Percentiles rank a stretch among this genome's conserved stretches.
Evolutionary conservation across 192 early-diverging fungal genomes (phyloP).

Genomic region (Umbelopsis ramanniana): DNA sequence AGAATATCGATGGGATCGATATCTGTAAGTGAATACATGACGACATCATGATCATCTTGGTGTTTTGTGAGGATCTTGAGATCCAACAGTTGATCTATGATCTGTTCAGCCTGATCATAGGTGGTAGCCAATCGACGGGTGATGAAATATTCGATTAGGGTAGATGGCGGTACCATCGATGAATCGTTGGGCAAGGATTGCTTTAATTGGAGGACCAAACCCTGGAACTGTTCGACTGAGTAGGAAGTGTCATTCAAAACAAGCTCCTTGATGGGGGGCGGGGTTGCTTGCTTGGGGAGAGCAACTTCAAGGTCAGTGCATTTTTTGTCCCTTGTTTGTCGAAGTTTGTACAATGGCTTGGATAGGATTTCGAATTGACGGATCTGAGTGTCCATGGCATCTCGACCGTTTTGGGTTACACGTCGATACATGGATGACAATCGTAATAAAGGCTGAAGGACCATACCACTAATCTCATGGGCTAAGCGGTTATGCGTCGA

Average conservation of each 20-base stretch:
- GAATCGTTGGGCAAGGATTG: not conserved
- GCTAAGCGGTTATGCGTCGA: slow-evolving; percentile 49
- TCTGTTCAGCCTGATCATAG: not conserved
- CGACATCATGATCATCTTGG: not conserved
- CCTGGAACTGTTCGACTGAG: not conserved
- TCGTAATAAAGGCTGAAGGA: slow-evolving; percentile 25
- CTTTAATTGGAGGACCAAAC: not conserved
- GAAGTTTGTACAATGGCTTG: slow-evolving; percentile 1
- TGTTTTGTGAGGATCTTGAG: not conserved
- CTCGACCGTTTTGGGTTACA: slow-evolving; percentile 12
- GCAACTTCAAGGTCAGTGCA: not conserved
- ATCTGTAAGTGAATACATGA: not conserved
- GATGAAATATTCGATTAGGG: slow-evolving; percentile 6
- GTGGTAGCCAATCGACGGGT: not conserved
- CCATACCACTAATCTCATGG: slow-evolving; percentile 43
- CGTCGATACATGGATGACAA: slow-evolving; percentile 23
- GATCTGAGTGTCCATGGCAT: slow-evolving; percentile 22
- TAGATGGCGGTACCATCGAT: not conserved
- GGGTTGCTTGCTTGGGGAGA: not conserved
- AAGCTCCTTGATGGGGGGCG: not conserved
- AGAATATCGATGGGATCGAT: not conserved
- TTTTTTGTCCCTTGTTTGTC: not conserved
- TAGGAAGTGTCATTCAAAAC: not conserved
- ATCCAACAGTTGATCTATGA: not conserved
- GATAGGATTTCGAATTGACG: slow-evolving; percentile 6